Conservation (phyloP, 306 rosid genomes). For the Crataegus laevigata region DNA sequence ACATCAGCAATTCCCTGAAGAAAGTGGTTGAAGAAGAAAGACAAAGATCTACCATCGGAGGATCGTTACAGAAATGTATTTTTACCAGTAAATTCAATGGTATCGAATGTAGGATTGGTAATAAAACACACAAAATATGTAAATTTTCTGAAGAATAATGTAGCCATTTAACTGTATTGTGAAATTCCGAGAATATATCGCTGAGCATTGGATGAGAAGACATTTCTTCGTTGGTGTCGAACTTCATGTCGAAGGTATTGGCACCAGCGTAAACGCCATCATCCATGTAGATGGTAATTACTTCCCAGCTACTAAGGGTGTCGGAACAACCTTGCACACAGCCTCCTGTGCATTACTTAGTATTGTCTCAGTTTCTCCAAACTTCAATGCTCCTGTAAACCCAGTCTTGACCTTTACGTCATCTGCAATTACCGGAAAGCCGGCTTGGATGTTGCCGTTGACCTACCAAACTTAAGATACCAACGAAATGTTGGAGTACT, state of each 20-base stretch:
- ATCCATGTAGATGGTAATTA: not conserved
- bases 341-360: not conserved
- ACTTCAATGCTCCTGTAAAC: no score
- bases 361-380: no score
- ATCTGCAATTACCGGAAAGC: no score
- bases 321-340: not conserved
- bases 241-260: not conserved
- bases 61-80: constrained; percentile 31
- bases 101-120: constrained; percentile 66
- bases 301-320: not conserved
- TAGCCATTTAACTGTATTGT: not conserved
- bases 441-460: not conserved
- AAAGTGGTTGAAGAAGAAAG: constrained; percentile 39
- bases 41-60: constrained; percentile 24
- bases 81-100: constrained; percentile 63
- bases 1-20: constrained; percentile 45
- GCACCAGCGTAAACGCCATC: constrained; percentile 5
- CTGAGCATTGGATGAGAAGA: no score
- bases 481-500: rapidly evolving
- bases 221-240: not conserved
- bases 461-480: not conserved
- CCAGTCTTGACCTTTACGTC: no score
- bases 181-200: not conserved
- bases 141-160: constrained; percentile 32
- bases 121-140: constrained; percentile 48